These are phyloP conservation scores for Holtermannia corniformis DNA, from an alignment of 768 basidiomycete genomes.

Conservation along the genomic window DNA sequence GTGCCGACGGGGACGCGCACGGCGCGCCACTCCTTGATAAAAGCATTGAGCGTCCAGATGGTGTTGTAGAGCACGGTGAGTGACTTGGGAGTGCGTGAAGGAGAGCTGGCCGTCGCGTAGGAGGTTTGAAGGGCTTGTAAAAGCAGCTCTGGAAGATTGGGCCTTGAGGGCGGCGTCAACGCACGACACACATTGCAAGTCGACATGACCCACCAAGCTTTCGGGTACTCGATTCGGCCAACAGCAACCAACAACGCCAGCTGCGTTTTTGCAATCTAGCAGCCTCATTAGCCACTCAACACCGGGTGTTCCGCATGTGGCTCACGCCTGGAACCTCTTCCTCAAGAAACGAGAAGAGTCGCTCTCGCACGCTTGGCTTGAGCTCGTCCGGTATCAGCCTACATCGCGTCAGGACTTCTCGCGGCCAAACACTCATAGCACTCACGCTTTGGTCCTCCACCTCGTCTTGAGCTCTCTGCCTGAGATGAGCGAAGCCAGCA, in stretches of 20 bases:
- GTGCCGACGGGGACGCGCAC: slow-evolving; percentile 6
- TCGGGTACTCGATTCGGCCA: slow-evolving; percentile 34
- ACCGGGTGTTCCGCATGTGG: not conserved
- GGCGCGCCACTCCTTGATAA: slow-evolving; percentile 38
- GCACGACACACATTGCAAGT: no score
- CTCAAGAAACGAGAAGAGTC: slow-evolving; percentile 36
- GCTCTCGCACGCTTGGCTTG: slow-evolving; percentile 31
- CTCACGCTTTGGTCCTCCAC: slow-evolving; percentile 39
- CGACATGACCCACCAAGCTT: slow-evolving; percentile 11
- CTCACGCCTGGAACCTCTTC: slow-evolving; percentile 17
- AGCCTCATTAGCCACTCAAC: not conserved
- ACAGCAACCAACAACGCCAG: slow-evolving; percentile 30
- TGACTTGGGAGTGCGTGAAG: slow-evolving; percentile 6
- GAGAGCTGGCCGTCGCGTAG: slow-evolving; percentile 15
- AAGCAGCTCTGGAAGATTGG: slow-evolving; percentile 32
- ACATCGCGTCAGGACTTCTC: not conserved
- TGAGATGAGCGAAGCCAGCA: slow-evolving; percentile 31
- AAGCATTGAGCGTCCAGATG: slow-evolving; percentile 39
- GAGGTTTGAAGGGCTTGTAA: slow-evolving; percentile 30
- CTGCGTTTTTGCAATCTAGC: slow-evolving; percentile 39
- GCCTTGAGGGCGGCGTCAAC: no score
- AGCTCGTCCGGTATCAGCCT: slow-evolving; percentile 32
- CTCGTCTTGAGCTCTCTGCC: slow-evolving; percentile 39
- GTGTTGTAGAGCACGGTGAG: slow-evolving; percentile 34
- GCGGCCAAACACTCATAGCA: no score